Evolutionary conservation across 495 filamentous ascomycete species (phyloP).

Genomic region (Aspergillus affinis): DNA sequence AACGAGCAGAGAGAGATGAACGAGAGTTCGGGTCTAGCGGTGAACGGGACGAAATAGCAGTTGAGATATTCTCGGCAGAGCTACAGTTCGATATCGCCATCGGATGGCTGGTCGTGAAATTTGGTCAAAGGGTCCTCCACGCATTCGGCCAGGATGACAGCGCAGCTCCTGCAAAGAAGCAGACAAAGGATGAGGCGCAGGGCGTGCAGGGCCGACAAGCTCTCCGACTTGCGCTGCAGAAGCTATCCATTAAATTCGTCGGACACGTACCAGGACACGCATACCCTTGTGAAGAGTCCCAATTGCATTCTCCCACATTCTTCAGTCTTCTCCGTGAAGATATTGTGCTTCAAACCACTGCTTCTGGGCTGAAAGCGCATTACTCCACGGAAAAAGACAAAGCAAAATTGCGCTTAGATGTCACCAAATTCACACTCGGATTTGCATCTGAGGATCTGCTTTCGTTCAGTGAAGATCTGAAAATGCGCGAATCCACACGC

Average conservation of each 20-base stretch:
- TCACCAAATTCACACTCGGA: constrained; percentile 71
- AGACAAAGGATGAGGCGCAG: constrained; percentile 16
- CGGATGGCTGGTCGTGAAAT: constrained; percentile 63
- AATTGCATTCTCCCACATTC: constrained; percentile 19
- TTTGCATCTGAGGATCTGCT: constrained; percentile 72
- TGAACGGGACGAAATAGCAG: constrained; percentile 39
- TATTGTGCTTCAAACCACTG: constrained; percentile 33
- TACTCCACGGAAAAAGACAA: constrained; percentile 22
- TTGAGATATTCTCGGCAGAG: constrained; percentile 56
- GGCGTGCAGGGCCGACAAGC: constrained; percentile 31
- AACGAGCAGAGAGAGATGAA: constrained; percentile 9
- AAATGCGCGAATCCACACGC: constrained; percentile 70
- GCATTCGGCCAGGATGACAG: constrained; percentile 31
- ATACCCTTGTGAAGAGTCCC: constrained; percentile 20
- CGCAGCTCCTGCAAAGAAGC: constrained; percentile 18
- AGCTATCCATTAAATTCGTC: constrained; percentile 62
- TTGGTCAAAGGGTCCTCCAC: constrained; percentile 53
- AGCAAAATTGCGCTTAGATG: constrained; percentile 29
- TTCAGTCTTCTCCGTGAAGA: constrained; percentile 32
- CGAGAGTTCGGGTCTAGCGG: background rate
- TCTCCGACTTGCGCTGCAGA: constrained; percentile 52
- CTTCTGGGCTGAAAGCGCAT: constrained; percentile 28
- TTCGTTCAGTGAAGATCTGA: constrained; percentile 65
- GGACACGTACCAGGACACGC: constrained; percentile 55
- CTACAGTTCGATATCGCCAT: constrained; percentile 67